Base-by-base conservation (phyloP, 495 filamentous ascomycete genomes). In the Oleoguttula mirabilis region DNA sequence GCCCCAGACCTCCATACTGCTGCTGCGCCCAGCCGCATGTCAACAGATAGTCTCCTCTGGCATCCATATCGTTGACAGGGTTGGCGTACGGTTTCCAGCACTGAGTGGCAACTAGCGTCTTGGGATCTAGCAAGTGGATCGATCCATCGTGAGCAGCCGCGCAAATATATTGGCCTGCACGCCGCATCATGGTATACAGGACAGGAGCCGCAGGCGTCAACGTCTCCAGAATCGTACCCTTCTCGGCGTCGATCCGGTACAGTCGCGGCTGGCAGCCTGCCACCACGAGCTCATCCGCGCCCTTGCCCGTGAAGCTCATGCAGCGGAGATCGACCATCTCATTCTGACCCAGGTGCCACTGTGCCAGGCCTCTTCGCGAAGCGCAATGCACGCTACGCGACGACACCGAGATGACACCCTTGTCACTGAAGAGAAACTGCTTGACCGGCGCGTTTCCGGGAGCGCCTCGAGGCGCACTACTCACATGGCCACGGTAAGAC, bases 1-100 rank as follows among this genome's bases (percentile, higher is more conserved):
- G 77, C 58, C 86, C 83, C 32, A 67, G 66, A 8, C 69, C 62
- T 4, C 71, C 73, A 20, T 76, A 60, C 25, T 73, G 75, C 50
- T 84, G 76, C 14, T 79, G 68, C 1, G 87, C 88, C 57, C 83
- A 90, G n/a, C 90, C 90, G 59, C 90, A 99, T 19, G 88, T 95
- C 15, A 95, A 78, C 21, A 96, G 72, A 47, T 84, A 85, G 55
- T 94, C 86, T 48, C 84, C 80, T 41, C 86, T 80, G 5, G 85
- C 84, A 63, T 96, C 88, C 82, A 99, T 94, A 56, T 95, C 87
- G 56, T 83, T 88, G 49, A 96, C 82, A 19, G 71, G 75, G 3
- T 82, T 78, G 2, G 73, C 71, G 48, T 96, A 88, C 4, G 88
- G 84, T 48, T 85, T 82, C 83, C 88, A 96, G 11, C 73, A 72